phyloP scores from a whole-genome alignment of 257 asterid genomes.

The Leptodermis oblonga region DNA sequence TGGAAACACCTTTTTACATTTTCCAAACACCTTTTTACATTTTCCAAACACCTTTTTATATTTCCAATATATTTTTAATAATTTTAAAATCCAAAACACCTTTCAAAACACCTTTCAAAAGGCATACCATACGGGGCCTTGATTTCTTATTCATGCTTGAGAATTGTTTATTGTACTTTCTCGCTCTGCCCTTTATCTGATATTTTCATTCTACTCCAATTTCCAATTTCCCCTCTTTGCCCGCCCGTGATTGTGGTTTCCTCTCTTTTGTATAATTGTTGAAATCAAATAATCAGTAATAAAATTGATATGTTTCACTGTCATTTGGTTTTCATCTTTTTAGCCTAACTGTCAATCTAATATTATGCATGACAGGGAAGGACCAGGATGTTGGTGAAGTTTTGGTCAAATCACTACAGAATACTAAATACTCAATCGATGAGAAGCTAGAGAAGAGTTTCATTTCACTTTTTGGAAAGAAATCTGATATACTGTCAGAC shows the following conservation, averaged over 20 bases:
- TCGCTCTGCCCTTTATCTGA: not conserved
- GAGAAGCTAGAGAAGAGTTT: constrained; percentile 74
- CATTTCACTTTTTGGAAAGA: constrained; percentile 63
- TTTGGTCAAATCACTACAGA: constrained; percentile 88
- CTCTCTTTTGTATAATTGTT: not conserved
- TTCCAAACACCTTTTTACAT: too few relatives aligned
- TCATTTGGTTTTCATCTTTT: not conserved
- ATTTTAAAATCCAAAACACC: too few relatives aligned
- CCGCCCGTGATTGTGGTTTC: not conserved
- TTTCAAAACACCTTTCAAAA: too few relatives aligned
- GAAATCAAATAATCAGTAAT: not conserved
- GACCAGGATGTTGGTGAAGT: constrained; percentile 81
- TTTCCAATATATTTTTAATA: too few relatives aligned
- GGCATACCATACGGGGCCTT: too few relatives aligned
- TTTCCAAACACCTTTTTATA: too few relatives aligned
- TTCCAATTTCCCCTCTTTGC: not conserved
- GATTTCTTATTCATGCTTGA: not conserved
- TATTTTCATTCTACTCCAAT: not conserved
- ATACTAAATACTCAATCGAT: constrained; percentile 67
- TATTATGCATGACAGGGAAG: constrained; percentile 45
- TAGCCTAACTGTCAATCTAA: constrained; percentile 12
- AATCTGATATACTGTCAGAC: constrained; percentile 25
- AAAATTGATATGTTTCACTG: not conserved
- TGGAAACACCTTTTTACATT: too few relatives aligned
- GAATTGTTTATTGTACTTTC: not conserved